Evolutionary conservation across 2,329 filamentous ascomycete genomes (phyloP).

Genomic region (Balansia obtecta): DNA sequence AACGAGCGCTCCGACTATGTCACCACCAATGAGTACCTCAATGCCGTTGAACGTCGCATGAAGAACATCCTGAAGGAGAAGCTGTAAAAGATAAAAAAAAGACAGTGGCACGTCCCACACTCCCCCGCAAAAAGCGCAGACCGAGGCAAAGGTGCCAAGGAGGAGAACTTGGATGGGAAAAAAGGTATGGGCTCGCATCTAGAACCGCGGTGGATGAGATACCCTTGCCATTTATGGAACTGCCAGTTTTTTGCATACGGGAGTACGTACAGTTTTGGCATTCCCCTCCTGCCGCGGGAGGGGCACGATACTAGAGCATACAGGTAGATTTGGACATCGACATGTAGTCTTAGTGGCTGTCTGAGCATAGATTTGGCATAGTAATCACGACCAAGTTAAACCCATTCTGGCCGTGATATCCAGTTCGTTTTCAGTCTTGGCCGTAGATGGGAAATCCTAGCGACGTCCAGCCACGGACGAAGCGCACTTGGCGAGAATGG

Average conservation of each 20-base stretch:
- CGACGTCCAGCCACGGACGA: too few relatives aligned
- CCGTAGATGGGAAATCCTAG: too few relatives aligned
- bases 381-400: neutral
- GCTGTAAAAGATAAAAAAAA: conserved; percentile 43
- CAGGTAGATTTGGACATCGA: neutral
- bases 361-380: neutral
- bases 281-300: neutral
- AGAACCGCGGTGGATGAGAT: neutral
- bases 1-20: conserved; percentile 75
- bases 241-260: conserved; percentile 1
- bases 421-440: too few relatives aligned
- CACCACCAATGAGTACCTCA: conserved; percentile 82
- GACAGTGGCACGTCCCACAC: neutral
- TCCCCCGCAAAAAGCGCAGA: neutral
- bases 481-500: too few relatives aligned
- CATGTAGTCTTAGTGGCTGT: neutral
- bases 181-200: neutral
- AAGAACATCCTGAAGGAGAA: conserved; percentile 70
- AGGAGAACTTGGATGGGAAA: neutral
- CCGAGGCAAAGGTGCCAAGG: neutral
- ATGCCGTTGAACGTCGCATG: conserved; percentile 82
- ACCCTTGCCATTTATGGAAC: neutral
- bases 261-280: neutral
- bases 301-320: neutral
- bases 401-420: too few relatives aligned